Conservation (phyloP, 2,329 filamentous ascomycete species). For the Ophiostoma sp. region DNA sequence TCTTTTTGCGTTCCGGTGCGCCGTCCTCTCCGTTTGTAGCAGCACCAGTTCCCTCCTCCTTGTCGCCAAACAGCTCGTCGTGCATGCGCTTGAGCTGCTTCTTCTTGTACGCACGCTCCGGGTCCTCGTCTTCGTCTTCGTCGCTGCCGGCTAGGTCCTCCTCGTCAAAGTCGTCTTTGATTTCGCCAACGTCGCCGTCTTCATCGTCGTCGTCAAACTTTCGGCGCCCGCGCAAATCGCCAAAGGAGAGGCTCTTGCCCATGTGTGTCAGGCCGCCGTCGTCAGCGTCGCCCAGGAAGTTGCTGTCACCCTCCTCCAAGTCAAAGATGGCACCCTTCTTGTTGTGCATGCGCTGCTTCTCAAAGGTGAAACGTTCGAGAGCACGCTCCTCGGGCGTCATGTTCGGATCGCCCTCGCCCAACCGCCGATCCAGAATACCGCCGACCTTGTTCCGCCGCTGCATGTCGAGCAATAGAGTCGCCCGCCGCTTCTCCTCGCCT, state of each 20-base stretch:
- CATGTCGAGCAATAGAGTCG: slow-evolving; percentile 87
- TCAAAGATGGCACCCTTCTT: slow-evolving; percentile 84
- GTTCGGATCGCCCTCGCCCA: slow-evolving; percentile 91
- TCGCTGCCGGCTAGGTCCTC: slow-evolving; percentile 63
- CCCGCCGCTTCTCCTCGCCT: slow-evolving; percentile 82
- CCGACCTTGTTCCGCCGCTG: slow-evolving; percentile 87
- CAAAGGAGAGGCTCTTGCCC: slow-evolving; percentile 9
- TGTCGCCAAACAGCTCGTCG: slow-evolving; percentile 44
- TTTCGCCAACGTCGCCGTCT: neutral
- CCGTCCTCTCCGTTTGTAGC: slow-evolving; percentile 46
- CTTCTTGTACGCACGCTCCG: slow-evolving; percentile 59
- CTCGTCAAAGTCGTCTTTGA: slow-evolving; percentile 74
- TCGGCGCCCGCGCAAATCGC: slow-evolving; percentile 29
- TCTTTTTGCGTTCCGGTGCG: slow-evolving; percentile 82
- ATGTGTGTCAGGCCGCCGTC: slow-evolving; percentile 54
- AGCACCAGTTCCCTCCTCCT: slow-evolving; percentile 38
- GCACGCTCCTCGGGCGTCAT: slow-evolving; percentile 94
- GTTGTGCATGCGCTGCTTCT: slow-evolving; percentile 72
- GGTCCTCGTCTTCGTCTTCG: slow-evolving; percentile 60
- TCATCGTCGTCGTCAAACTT: slow-evolving; percentile 25
- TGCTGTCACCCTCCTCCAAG: slow-evolving; percentile 75
- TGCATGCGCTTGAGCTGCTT: slow-evolving; percentile 60
- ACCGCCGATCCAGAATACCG: slow-evolving; percentile 87
- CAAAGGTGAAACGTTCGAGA: slow-evolving; percentile 83
- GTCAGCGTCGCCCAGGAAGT: slow-evolving; percentile 14